Percentiles rank a stretch among this genome's conserved stretches.
Conservation (phyloP, 495 filamentous ascomycete species). For the Hapsidospora chrysogenum region DNA sequence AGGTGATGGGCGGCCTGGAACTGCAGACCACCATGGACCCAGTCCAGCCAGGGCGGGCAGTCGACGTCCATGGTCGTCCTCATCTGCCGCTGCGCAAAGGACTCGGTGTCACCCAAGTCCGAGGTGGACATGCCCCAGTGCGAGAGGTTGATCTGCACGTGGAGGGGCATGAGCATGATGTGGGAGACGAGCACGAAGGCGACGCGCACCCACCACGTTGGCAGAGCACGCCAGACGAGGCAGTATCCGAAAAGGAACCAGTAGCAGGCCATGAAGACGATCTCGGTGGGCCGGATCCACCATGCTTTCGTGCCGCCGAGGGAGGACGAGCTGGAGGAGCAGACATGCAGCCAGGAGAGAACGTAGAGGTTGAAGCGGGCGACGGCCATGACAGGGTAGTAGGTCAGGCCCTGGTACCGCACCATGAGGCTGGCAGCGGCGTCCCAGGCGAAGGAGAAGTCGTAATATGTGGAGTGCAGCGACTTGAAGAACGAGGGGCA, state of each 20-base stretch:
- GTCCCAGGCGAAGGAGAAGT: slow-evolving; percentile 28
- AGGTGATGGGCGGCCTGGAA: slow-evolving; percentile 33
- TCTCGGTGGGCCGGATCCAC: slow-evolving; percentile 30
- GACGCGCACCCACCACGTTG: slow-evolving; percentile 23
- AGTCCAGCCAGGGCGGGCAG: slow-evolving; percentile 31
- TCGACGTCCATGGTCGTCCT: slow-evolving; percentile 34
- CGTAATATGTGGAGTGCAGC: slow-evolving; percentile 25
- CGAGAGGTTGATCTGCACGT: slow-evolving; percentile 35
- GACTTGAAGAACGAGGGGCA: slow-evolving; percentile 27
- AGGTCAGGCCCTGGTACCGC: slow-evolving; percentile 27
- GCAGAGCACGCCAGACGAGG: slow-evolving; percentile 23
- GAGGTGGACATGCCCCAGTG: slow-evolving; percentile 33
- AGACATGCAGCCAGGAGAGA: slow-evolving; percentile 27
- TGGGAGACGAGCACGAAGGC: slow-evolving; percentile 29
- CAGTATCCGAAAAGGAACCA: slow-evolving; percentile 29
- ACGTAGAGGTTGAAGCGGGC: slow-evolving; percentile 34
- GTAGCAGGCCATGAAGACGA: slow-evolving; percentile 24
- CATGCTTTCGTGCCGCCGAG: slow-evolving; percentile 19
- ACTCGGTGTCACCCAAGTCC: slow-evolving; percentile 27
- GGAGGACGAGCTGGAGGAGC: slow-evolving; percentile 13
- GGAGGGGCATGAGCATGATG: slow-evolving; percentile 29
- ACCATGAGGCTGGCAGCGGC: slow-evolving; percentile 20
- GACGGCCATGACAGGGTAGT: slow-evolving; percentile 34
- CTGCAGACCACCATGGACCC: slow-evolving; percentile 29
- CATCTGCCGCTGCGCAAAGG: slow-evolving; percentile 30